A percentile compares a stretch with the other conserved stretches of the same genome.
phyloP scores from a whole-genome alignment of 805 yeast species.

The Monosporozyma siamensis region DNA sequence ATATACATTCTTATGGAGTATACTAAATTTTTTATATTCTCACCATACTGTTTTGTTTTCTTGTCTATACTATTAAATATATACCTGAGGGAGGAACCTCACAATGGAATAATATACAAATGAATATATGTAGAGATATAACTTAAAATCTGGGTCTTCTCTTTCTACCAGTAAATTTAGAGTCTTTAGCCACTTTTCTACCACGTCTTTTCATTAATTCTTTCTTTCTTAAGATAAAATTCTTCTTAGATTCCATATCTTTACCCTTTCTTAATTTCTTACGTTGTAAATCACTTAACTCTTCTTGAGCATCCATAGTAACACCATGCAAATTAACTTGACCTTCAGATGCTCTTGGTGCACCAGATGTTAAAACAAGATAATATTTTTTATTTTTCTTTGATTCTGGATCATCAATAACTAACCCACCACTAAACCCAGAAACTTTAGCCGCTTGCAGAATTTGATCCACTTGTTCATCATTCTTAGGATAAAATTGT shows the following conservation, averaged over 20 bases:
- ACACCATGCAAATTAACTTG: constrained; percentile 73
- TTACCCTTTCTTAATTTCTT: constrained; percentile 22
- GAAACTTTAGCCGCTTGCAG: constrained; percentile 81
- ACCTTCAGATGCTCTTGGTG: constrained; percentile 70
- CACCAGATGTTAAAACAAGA: constrained; percentile 56
- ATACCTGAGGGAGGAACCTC: too few relatives aligned
- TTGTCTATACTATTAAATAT: too few relatives aligned
- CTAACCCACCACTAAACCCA: constrained; percentile 94
- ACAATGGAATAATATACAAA: background rate
- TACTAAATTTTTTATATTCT: too few relatives aligned
- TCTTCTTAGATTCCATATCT: constrained; percentile 57
- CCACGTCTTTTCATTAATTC: constrained; percentile 90
- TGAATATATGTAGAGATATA: background rate
- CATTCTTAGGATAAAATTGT: constrained; percentile 91
- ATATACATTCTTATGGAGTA: background rate
- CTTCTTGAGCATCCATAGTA: constrained; percentile 59
- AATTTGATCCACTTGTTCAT: constrained; percentile 70
- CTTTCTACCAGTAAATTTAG: constrained; percentile 84
- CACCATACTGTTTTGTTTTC: too few relatives aligned
- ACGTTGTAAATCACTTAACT: constrained; percentile 5
- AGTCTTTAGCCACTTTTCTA: constrained; percentile 76
- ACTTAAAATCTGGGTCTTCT: constrained; percentile 54
- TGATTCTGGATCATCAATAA: constrained; percentile 87
- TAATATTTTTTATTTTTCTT: constrained; percentile 88
- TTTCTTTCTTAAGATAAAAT: constrained; percentile 81